A percentile compares a stretch with the other conserved stretches of the same genome.
Conservation (phyloP, 2,329 filamentous ascomycete species). For the Aspergillus sp. region DNA sequence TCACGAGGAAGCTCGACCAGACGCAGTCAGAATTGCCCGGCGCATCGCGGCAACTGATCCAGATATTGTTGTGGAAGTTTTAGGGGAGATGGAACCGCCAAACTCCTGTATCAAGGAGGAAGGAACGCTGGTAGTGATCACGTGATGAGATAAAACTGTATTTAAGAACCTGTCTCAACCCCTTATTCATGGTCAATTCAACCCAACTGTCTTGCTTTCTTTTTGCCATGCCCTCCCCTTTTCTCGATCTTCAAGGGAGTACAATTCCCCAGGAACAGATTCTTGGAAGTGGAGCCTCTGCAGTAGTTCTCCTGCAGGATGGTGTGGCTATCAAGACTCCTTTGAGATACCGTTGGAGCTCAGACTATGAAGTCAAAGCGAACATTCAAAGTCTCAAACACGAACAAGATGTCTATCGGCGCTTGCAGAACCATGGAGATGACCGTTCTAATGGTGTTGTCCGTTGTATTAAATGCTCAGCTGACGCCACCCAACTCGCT, state of each 20-base stretch:
- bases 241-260: slow-evolving; percentile 13
- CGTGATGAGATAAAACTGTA: background rate
- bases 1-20: background rate
- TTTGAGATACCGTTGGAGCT: slow-evolving; percentile 15
- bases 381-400: slow-evolving; percentile 16
- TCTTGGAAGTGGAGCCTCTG: slow-evolving; percentile 17
- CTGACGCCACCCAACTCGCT: slow-evolving; percentile 18
- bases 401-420: slow-evolving; percentile 22
- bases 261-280: slow-evolving; percentile 13
- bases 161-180: background rate
- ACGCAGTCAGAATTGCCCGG: background rate
- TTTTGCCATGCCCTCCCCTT: slow-evolving; percentile 5
- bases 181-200: background rate
- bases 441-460: slow-evolving; percentile 18
- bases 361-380: slow-evolving; percentile 14
- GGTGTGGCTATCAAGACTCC: slow-evolving; percentile 19
- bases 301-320: slow-evolving; percentile 14
- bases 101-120: too few relatives aligned
- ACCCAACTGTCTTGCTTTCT: too few relatives aligned
- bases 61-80: too few relatives aligned
- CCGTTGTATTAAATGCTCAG: slow-evolving; percentile 14
- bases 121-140: too few relatives aligned
- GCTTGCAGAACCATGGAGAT: slow-evolving; percentile 13
- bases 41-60: background rate
- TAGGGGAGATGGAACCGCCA: too few relatives aligned